Conservation (phyloP, 2,329 filamentous ascomycete genomes). For the Boeremia exigua region DNA sequence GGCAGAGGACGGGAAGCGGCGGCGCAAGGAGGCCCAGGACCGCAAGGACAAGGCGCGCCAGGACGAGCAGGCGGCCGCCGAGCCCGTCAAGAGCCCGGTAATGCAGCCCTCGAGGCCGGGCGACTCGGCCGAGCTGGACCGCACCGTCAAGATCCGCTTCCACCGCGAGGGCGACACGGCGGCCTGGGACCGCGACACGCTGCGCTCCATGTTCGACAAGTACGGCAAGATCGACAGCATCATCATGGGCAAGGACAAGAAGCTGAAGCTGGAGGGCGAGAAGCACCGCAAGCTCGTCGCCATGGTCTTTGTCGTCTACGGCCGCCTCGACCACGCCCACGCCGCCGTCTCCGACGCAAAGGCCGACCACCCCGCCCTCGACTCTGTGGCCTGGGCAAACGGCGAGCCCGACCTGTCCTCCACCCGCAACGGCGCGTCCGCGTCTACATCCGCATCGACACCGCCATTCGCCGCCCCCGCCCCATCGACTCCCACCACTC, state of each 20-base stretch:
- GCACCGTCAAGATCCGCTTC: conserved; percentile 65
- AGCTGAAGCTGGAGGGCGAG: conserved; percentile 55
- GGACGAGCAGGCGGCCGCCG: conserved; percentile 54
- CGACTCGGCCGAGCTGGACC: conserved; percentile 59
- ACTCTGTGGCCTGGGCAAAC: conserved; percentile 62
- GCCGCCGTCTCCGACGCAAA: conserved; percentile 61
- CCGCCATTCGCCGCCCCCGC: not conserved
- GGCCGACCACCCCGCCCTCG: conserved; percentile 56
- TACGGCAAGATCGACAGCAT: conserved; percentile 65
- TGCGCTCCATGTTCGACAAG: conserved; percentile 56
- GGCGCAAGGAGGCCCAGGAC: conserved; percentile 62
- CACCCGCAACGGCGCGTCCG: not conserved
- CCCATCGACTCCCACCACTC: not conserved
- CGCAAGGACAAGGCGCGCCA: conserved; percentile 60
- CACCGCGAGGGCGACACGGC: conserved; percentile 53
- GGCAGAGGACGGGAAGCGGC: conserved; percentile 58
- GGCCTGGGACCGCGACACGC: conserved; percentile 54
- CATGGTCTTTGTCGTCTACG: conserved; percentile 63
- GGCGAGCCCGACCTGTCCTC: conserved; percentile 57
- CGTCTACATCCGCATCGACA: not conserved
- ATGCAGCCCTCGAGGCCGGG: conserved; percentile 26
- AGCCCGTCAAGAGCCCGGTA: conserved; percentile 44
- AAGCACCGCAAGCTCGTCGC: conserved; percentile 60
- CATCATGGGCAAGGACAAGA: conserved; percentile 63
- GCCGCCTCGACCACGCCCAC: conserved; percentile 64